Evolutionary conservation across 2,329 filamentous ascomycete species (phyloP), one percentile per base, ranked within the genome.

Genomic region (Elsinoe ampelina): DNA sequence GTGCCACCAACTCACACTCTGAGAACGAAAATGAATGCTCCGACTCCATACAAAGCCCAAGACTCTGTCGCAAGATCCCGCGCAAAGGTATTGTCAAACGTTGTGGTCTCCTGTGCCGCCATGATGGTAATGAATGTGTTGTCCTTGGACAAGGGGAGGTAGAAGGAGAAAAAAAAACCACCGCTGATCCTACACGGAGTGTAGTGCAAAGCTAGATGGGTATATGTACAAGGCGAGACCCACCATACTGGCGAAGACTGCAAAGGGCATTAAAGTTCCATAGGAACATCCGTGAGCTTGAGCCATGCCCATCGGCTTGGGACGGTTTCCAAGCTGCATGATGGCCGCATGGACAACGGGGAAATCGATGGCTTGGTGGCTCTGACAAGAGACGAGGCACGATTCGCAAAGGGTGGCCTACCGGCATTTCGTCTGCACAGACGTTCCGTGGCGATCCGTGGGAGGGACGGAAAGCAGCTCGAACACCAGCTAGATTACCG

Each of bases 21-120:
- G 13, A 61, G 47, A 15, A 8, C 13, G 42, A 62, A 54, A 45
- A 62, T 54, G 19, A 55, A 22, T 12, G 58, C 54, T 10, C 58
- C 60, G 15, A 62, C 42, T n/a, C 43, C 55, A 34, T 59, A 62
- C 52, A 62, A 47, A 17, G 42, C 55, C 61, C 61, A 62, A 30
- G 61, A 59, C 34, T 61, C 57, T 11, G 8, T 47, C 8, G 61
- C 61, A 13, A 62, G 60, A 5, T 58, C 41, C 10, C 52, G 22
- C 17, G 54, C 39, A 26, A 56, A 56, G 3, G 54, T 19, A 22
- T 56, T 48, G 42, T 56, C 54, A 48, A 56, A 56, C 15, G 54
- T 56, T n/a, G 54, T 56, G 19, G 54, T 56, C 39, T n/a, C 15
- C 42, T 56, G 54, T 15, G 47, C 54, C 22, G 54, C 39, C 54